phyloP scores from a whole-genome alignment of 345 rosid genomes.

The Adansonia digitata region DNA sequence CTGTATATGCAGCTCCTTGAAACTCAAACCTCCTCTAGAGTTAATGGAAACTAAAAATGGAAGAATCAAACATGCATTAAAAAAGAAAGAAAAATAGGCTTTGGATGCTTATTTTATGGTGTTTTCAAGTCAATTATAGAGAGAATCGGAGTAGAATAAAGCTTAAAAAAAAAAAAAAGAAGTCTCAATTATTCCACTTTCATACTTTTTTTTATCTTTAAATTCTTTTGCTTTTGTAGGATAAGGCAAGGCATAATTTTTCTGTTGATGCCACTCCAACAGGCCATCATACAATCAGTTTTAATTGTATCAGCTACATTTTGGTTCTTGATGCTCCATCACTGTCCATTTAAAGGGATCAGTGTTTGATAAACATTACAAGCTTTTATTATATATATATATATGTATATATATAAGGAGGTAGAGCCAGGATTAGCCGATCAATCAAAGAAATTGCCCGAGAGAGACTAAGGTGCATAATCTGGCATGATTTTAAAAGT shows the following conservation, averaged over 20 bases:
- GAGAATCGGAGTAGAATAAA: conserved; percentile 27
- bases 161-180: not conserved
- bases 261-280: not conserved
- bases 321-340: conserved; percentile 15
- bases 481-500: not conserved
- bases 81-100: not conserved
- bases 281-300: not conserved
- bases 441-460: not conserved
- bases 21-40: not conserved
- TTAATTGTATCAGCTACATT: not conserved
- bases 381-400: too few relatives aligned
- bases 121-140: not conserved
- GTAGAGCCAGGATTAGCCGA: not conserved
- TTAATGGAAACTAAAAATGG: not conserved
- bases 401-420: too few relatives aligned
- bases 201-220: not conserved
- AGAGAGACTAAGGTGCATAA: not conserved
- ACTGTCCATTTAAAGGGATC: conserved; percentile 2
- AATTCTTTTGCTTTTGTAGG: conserved; percentile 14
- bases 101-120: not conserved
- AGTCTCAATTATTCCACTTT: not conserved
- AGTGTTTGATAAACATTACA: not conserved
- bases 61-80: not conserved
- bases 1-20: not conserved
- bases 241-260: conserved; percentile 26